Base-by-base conservation (phyloP, 1,284 basidiomycete genomes). In the Neonothopanus nambi region DNA sequence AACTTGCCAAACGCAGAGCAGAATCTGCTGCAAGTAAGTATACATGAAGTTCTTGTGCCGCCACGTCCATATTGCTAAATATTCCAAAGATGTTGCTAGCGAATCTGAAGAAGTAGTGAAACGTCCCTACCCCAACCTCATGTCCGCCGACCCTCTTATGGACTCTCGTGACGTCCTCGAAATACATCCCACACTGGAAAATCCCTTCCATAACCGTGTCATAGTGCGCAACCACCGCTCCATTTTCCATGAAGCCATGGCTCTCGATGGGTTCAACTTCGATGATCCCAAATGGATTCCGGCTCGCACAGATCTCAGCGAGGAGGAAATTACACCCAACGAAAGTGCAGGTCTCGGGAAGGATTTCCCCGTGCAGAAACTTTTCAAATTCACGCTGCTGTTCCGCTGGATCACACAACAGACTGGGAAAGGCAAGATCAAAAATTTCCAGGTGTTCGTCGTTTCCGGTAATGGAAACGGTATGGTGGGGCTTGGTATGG, bases 381-480 rank as follows among this genome's bases (percentile, higher is more conserved):
- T 87, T 28, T 80, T 85, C 65, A 68, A 76, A 23, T 87, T 83
- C 58, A 78, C 81, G 1, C 73, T 90, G 55, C 67, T 87, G 60
- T 67, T 65, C 41, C 81, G 84, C 3, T 76, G 82, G 44, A 84
- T 92, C 61, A 85, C 84, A 3, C 87, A 90, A 59, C 91, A 94
- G 77, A 94, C 91, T 0, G 85, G 85, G 50, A 95, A 95, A 70
- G 93, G 93, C 36, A 93, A 91, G 64, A 85, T 87, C 55, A 79
- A 82, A 23, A 81, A 84, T 38, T 74, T 81, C 59, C 85, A 85
- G 56, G 73, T 77, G 44, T 81, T 93, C 63, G 81, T 88, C 59
- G 83, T 98, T 54, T 88, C 92, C 33, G 96, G 96, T 18, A 85
- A 92, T 64, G 90, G 91, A 7, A 77, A 89, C 40, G 96, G 96